These are phyloP conservation scores for Auricularia sp. DNA, from an alignment of 768 basidiomycete species.

Conservation along the genomic window DNA sequence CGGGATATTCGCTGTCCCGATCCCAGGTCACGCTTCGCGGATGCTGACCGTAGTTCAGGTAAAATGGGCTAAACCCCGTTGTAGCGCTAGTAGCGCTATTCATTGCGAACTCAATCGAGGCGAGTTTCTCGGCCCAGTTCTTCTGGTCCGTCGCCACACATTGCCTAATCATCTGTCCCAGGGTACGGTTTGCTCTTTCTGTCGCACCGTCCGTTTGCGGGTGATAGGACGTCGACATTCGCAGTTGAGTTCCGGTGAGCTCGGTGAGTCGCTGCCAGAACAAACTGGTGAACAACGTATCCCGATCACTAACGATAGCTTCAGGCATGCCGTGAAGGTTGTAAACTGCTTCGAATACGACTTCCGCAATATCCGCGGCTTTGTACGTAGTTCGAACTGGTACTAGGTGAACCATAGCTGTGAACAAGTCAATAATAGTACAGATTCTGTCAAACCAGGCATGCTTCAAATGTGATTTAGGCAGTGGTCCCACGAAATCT, in stretches of 20 bases:
- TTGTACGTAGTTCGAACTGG: constrained; percentile 1
- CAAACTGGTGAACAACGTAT: constrained; percentile 21
- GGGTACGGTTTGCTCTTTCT: constrained; percentile 15
- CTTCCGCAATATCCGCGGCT: constrained; percentile 6
- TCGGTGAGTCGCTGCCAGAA: constrained; percentile 20
- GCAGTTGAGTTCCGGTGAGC: constrained; percentile 19
- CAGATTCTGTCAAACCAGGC: no score
- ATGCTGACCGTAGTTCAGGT: constrained; percentile 20
- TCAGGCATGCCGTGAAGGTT: constrained; percentile 11
- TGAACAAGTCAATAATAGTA: constrained; percentile 6
- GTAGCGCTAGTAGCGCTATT: constrained; percentile 19
- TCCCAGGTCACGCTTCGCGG: constrained; percentile 11
- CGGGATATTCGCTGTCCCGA: constrained; percentile 3
- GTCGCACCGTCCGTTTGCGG: constrained; percentile 14
- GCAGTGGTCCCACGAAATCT: constrained; percentile 18
- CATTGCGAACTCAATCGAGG: constrained; percentile 20
- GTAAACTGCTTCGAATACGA: constrained; percentile 3
- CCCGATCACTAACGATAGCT: constrained; percentile 21
- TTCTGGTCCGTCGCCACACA: constrained; percentile 19
- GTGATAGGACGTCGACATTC: constrained; percentile 26
- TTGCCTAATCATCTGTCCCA: constrained; percentile 24
- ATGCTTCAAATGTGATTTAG: constrained; percentile 13
- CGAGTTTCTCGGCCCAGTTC: constrained; percentile 10
- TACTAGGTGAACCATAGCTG: constrained; percentile 7
- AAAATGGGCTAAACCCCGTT: constrained; percentile 24